Evolutionary conservation across 495 filamentous ascomycete species (phyloP).

Genomic region (Haplographium delicatum): DNA sequence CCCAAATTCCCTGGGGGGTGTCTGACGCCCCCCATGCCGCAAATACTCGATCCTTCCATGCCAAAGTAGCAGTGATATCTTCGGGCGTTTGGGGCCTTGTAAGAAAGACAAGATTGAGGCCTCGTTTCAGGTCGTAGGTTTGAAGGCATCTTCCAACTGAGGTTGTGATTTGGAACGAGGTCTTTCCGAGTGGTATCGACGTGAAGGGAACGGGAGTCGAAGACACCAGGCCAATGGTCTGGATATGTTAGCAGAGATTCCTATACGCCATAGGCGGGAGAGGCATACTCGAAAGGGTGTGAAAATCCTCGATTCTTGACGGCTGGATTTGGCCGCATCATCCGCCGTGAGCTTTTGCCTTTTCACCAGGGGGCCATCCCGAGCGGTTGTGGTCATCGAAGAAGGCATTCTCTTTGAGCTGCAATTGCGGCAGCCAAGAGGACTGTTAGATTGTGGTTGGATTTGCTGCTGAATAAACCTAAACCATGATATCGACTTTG

Average conservation of each 20-base stretch:
- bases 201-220: conserved; percentile 87
- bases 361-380: conserved; percentile 55
- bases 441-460: no score
- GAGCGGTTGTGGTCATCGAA: conserved; percentile 35
- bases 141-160: conserved; percentile 85
- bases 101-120: conserved; percentile 86
- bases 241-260: not conserved
- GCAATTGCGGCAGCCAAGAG: no score
- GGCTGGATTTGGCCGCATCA: conserved; percentile 26
- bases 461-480: no score
- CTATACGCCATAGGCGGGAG: not conserved
- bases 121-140: conserved; percentile 87
- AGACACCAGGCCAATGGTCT: conserved; percentile 92
- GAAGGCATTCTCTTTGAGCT: conserved; percentile 43
- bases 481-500: no score
- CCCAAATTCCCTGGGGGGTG: conserved; percentile 67
- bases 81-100: conserved; percentile 84
- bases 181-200: conserved; percentile 79
- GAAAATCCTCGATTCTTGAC: conserved; percentile 68
- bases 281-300: conserved; percentile 82
- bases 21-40: conserved; percentile 72
- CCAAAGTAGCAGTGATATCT: conserved; percentile 75
- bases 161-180: conserved; percentile 94
- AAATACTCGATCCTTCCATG: conserved; percentile 83
- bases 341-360: conserved; percentile 55